Conservation (phyloP, 805 yeast genomes). For the Cyberlindnera euphorbiiphila region DNA sequence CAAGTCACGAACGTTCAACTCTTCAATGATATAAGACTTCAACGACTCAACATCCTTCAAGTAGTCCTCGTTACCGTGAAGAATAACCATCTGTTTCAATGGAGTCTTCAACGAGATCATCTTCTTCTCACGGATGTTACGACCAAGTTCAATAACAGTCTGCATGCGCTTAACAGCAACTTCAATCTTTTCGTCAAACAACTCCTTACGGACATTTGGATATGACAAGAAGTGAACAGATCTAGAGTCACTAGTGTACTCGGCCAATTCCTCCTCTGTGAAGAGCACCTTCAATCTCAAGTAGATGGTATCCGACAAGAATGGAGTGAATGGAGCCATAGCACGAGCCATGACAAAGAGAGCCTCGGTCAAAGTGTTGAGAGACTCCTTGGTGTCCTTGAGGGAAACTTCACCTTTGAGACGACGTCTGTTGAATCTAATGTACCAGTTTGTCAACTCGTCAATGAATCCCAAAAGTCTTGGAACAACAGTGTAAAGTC, state of each 20-base stretch:
- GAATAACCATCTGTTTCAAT: constrained; percentile 77
- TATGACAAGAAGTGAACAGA: constrained; percentile 93
- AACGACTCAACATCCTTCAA: constrained; percentile 74
- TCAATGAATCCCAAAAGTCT: constrained; percentile 84
- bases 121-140: constrained; percentile 95
- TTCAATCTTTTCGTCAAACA: constrained; percentile 80
- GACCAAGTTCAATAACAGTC: constrained; percentile 91
- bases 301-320: constrained; percentile 86
- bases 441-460: constrained; percentile 97
- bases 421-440: constrained; percentile 96
- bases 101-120: constrained; percentile 93
- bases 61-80: constrained; percentile 74
- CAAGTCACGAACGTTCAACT: constrained; percentile 86
- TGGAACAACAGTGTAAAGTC: constrained; percentile 95
- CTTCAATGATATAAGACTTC: constrained; percentile 79
- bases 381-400: constrained; percentile 79
- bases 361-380: constrained; percentile 89
- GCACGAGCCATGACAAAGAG: constrained; percentile 85
- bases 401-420: constrained; percentile 90
- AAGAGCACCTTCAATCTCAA: constrained; percentile 64
- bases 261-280: constrained; percentile 51
- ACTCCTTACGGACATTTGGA: constrained; percentile 78
- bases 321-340: constrained; percentile 99
- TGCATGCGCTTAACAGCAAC: constrained; percentile 93
- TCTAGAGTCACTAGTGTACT: constrained; percentile 55